Evolutionary conservation across 2,329 filamentous ascomycete genomes (phyloP).

Genomic region (Raffaelea deltoideospora): DNA sequence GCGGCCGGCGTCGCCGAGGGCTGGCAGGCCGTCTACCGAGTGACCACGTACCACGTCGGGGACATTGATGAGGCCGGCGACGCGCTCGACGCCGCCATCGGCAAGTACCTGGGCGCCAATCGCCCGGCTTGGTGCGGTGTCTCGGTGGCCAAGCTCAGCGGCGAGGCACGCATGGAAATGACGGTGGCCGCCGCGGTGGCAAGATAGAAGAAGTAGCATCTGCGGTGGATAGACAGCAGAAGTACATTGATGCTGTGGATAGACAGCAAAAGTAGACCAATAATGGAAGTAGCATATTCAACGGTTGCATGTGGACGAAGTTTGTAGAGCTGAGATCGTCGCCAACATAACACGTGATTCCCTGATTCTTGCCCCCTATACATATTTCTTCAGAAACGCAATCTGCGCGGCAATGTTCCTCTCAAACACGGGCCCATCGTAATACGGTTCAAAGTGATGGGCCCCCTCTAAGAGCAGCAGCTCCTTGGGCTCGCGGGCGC

Average conservation of each 20-base stretch:
- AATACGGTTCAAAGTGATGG: conserved; percentile 25
- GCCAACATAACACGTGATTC: too few relatives aligned
- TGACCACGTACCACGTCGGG: not conserved
- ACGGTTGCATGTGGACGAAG: too few relatives aligned
- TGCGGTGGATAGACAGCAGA: too few relatives aligned
- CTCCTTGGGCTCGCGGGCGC: conserved; percentile 23
- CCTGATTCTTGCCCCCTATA: too few relatives aligned
- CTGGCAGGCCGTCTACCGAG: conserved; percentile 1
- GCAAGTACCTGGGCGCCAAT: not conserved
- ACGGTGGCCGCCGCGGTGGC: too few relatives aligned
- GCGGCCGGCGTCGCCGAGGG: conserved; percentile 1
- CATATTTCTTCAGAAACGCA: conserved; percentile 3
- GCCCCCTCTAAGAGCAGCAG: conserved; percentile 20
- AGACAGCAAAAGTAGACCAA: too few relatives aligned
- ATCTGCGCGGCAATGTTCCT: conserved; percentile 1
- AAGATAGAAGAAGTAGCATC: too few relatives aligned
- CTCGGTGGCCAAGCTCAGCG: not conserved
- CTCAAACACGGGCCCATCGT: conserved; percentile 6
- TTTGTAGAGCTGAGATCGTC: too few relatives aligned
- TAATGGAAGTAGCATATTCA: too few relatives aligned
- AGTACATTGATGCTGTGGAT: too few relatives aligned
- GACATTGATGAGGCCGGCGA: not conserved
- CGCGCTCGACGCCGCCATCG: not conserved
- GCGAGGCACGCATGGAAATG: not conserved
- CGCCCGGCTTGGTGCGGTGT: not conserved